Percentiles rank a stretch among this genome's conserved stretches.
phyloP scores from a whole-genome alignment of 768 basidiomycete genomes.

The Paxillus ammoniavirescens region DNA sequence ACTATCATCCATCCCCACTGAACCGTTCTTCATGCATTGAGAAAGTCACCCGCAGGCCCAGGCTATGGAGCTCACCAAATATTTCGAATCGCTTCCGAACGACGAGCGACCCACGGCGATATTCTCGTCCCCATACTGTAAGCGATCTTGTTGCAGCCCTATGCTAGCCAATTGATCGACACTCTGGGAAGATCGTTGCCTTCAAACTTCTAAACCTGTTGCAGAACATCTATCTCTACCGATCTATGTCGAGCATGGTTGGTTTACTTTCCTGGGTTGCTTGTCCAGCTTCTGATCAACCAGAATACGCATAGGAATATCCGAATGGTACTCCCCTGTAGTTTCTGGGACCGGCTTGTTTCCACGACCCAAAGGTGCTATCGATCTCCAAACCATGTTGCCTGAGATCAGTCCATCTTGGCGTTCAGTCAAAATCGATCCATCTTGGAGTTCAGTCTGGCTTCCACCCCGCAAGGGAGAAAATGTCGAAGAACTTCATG shows the following conservation, averaged over 20 bases:
- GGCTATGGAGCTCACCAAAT: slow-evolving; percentile 67
- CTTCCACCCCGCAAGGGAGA: slow-evolving; percentile 76
- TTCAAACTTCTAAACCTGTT: slow-evolving; percentile 72
- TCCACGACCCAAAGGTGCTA: slow-evolving; percentile 65
- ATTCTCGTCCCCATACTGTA: slow-evolving; percentile 85
- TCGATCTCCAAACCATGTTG: slow-evolving; percentile 50
- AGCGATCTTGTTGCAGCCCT: slow-evolving; percentile 12
- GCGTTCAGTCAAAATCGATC: slow-evolving; percentile 60
- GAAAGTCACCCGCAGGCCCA: slow-evolving; percentile 46
- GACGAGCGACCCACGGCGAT: slow-evolving; percentile 72
- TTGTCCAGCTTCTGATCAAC: neutral
- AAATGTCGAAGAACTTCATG: slow-evolving; percentile 57
- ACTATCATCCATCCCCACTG: slow-evolving; percentile 3
- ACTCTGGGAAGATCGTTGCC: slow-evolving; percentile 65
- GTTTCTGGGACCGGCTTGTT: slow-evolving; percentile 66
- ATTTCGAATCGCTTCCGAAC: slow-evolving; percentile 62
- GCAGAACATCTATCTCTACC: slow-evolving; percentile 63
- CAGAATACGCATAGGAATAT: slow-evolving; percentile 45
- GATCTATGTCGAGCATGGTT: slow-evolving; percentile 79
- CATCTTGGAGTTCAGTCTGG: slow-evolving; percentile 62
- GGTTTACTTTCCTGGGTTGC: slow-evolving; percentile 10
- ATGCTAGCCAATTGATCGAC: neutral
- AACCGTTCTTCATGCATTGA: neutral
- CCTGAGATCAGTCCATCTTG: slow-evolving; percentile 63
- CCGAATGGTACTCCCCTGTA: slow-evolving; percentile 81